Conservation (phyloP, 805 yeast species). For the Lachancea kluyveri region DNA sequence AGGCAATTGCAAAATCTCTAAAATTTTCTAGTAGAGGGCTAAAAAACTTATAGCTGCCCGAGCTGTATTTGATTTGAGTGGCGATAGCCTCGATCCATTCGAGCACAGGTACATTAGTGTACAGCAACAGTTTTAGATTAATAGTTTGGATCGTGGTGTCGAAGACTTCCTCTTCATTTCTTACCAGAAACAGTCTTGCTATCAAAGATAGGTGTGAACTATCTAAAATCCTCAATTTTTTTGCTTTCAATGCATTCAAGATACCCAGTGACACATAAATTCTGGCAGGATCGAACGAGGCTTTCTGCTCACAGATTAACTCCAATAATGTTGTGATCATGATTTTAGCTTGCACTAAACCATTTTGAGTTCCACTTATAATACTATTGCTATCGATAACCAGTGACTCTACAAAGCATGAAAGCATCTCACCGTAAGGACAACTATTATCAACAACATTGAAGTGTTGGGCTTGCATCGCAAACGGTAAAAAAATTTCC, state of each 20-base stretch:
- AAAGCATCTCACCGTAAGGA: slow-evolving; percentile 49
- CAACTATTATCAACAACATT: slow-evolving; percentile 41
- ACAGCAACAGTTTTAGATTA: slow-evolving; percentile 40
- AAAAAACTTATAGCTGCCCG: slow-evolving; percentile 27
- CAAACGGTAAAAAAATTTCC: slow-evolving; percentile 46
- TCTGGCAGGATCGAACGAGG: slow-evolving; percentile 65
- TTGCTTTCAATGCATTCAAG: slow-evolving; percentile 40
- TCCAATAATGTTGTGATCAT: slow-evolving; percentile 35
- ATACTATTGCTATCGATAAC: not conserved
- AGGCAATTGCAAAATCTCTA: slow-evolving; percentile 34
- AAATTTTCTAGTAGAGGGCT: slow-evolving; percentile 30
- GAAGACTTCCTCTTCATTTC: slow-evolving; percentile 47
- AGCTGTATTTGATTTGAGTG: slow-evolving; percentile 31
- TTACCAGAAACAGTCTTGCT: slow-evolving; percentile 32
- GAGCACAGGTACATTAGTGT: slow-evolving; percentile 29
- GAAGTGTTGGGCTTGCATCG: slow-evolving; percentile 60
- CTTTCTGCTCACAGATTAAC: slow-evolving; percentile 41
- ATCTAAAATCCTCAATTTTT: slow-evolving; percentile 14
- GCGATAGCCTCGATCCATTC: slow-evolving; percentile 33
- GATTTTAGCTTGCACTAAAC: too few species aligned
- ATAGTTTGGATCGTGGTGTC: slow-evolving; percentile 46
- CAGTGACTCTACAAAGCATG: slow-evolving; percentile 35
- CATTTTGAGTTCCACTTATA: not conserved
- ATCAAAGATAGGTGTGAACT: slow-evolving; percentile 27
- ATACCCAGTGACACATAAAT: slow-evolving; percentile 55